phyloP scores from a whole-genome alignment of 2,329 filamentous ascomycete species.

The Fusarium heterosporum region DNA sequence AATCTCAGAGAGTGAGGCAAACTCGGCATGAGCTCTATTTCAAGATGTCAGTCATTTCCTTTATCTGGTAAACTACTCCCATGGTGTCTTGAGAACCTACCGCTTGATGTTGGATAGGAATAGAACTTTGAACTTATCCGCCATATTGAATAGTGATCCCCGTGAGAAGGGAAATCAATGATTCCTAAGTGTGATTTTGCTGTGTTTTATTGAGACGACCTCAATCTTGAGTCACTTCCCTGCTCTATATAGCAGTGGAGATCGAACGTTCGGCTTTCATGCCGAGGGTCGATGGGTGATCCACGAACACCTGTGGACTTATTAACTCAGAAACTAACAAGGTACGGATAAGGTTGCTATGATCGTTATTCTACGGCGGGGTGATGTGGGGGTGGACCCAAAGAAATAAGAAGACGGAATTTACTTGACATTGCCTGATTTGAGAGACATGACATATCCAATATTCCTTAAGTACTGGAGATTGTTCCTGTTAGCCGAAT shows the following conservation, averaged over 20 bases:
- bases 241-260: neutral
- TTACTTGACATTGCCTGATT: neutral
- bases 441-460: neutral
- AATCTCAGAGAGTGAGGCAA: conserved; percentile 69
- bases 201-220: neutral
- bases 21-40: conserved; percentile 57
- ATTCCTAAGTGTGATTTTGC: neutral
- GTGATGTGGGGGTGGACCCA: conserved; percentile 30
- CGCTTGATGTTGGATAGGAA: conserved; percentile 55
- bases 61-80: neutral
- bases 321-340: too few species aligned
- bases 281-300: conserved; percentile 6
- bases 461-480: too few species aligned
- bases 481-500: too few species aligned
- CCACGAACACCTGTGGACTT: neutral
- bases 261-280: conserved; percentile 21
- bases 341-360: neutral
- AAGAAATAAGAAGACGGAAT: conserved; percentile 13
- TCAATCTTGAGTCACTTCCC: neutral
- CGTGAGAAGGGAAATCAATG: neutral
- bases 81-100: conserved; percentile 46
- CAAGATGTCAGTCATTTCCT: neutral
- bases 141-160: conserved; percentile 36
- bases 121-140: conserved; percentile 53
- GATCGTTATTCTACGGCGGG: conserved; percentile 15